phyloP scores from a whole-genome alignment of 202 grass and related monocot species.

The Digitaria exilis region DNA sequence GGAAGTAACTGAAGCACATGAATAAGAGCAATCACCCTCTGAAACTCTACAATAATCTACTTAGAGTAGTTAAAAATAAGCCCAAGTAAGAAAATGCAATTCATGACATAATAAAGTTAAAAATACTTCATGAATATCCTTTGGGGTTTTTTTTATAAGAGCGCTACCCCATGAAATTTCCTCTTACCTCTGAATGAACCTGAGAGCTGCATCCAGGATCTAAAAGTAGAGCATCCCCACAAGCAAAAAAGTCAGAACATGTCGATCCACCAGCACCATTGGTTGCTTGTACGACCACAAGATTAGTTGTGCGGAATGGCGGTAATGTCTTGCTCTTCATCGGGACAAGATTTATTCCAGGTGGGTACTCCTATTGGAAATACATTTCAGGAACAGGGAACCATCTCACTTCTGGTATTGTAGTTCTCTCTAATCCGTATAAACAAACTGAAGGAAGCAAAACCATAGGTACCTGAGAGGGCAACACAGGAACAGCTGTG shows the following conservation, averaged over 20 bases:
- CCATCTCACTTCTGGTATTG: not conserved
- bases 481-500: conserved; percentile 25
- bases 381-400: conserved; percentile 24
- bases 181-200: conserved; percentile 64
- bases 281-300: conserved; percentile 63
- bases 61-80: conserved; percentile 24
- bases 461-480: conserved; percentile 57
- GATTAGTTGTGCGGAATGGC: conserved; percentile 93
- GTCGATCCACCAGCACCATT: conserved; percentile 14
- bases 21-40: not conserved
- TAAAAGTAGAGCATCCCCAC: conserved; percentile 69
- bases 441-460: not conserved
- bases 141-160: not conserved
- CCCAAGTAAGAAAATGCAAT: not conserved
- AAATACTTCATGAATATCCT: not conserved
- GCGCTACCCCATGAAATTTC: conserved; percentile 12
- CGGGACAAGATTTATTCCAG: conserved; percentile 85
- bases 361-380: conserved; percentile 80
- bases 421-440: not conserved
- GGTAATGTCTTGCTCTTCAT: conserved; percentile 83
- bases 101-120: not conserved
- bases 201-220: conserved; percentile 90
- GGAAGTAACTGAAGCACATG: not conserved
- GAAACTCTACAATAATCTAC: not conserved
- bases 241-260: conserved; percentile 50